Percentiles rank a stretch among this genome's conserved stretches.
These are phyloP conservation scores for Plasmodium inui DNA, from an alignment of 169 alveolate species.

Conservation along the genomic window DNA sequence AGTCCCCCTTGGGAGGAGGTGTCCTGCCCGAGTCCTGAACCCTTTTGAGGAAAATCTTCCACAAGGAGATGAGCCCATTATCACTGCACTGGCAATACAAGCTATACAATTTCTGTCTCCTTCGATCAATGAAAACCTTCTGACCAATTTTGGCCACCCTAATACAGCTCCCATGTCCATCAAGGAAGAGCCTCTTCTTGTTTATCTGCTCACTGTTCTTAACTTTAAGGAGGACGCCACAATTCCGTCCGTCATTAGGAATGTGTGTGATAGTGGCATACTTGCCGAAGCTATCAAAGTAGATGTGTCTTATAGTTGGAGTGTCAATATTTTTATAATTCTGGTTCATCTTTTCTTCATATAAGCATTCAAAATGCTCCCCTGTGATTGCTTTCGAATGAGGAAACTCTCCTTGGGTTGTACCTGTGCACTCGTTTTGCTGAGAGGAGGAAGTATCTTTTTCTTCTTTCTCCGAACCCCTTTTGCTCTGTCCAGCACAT, in stretches of 20 bases:
- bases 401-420: background rate
- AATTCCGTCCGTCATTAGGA: conserved; percentile 58
- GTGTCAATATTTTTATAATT: conserved; percentile 65
- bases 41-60: conserved; percentile 54
- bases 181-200: conserved; percentile 31
- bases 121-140: conserved; percentile 31
- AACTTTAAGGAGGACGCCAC: conserved; percentile 41
- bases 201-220: background rate
- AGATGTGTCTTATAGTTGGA: conserved; percentile 68
- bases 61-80: conserved; percentile 52
- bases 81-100: conserved; percentile 74
- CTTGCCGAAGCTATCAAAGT: conserved; percentile 59
- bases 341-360: conserved; percentile 69
- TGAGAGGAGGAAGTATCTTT: background rate
- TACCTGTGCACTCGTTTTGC: background rate
- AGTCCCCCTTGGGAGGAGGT: background rate
- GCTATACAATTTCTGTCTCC: conserved; percentile 42
- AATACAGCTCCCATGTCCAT: conserved; percentile 71
- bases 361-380: conserved; percentile 47
- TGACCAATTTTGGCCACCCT: conserved; percentile 62
- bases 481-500: background rate
- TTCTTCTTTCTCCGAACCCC: background rate
- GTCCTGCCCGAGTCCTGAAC: background rate
- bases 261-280: conserved; percentile 64
- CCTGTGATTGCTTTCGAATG: background rate